phyloP scores from a whole-genome alignment of 1,139 yeast genomes.

The Saccharomyces uvarum region DNA sequence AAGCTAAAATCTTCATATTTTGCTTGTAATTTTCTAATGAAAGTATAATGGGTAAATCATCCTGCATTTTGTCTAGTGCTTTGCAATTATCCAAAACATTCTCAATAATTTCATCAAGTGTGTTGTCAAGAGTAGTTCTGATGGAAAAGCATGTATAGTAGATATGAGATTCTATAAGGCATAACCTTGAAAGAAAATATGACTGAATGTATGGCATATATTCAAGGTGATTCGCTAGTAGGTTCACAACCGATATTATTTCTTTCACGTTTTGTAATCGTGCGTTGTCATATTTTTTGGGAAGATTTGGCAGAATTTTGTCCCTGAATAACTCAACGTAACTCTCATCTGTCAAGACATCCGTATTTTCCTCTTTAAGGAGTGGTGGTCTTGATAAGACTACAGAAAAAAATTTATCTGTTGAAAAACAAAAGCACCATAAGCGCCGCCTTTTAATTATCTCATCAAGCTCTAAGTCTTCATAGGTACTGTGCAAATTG shows the following conservation, averaged over 20 bases:
- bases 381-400: conserved; percentile 20
- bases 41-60: conserved; percentile 20
- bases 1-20: conserved; percentile 17
- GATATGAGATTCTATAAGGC: conserved; percentile 16
- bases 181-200: conserved; percentile 16
- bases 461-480: conserved; percentile 14
- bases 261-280: conserved; percentile 6
- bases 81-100: conserved; percentile 13
- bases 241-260: conserved; percentile 9
- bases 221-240: conserved; percentile 16
- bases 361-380: conserved; percentile 19
- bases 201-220: conserved; percentile 20
- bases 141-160: conserved; percentile 18
- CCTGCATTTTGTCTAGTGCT: conserved; percentile 19
- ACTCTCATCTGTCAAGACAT: conserved; percentile 17
- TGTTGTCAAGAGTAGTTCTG: conserved; percentile 11
- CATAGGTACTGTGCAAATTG: conserved; percentile 14
- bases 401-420: conserved; percentile 21
- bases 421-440: conserved; percentile 24
- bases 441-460: conserved; percentile 15
- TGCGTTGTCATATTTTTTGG: neutral
- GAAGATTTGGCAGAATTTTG: conserved; percentile 5
- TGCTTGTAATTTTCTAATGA: conserved; percentile 19
- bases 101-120: conserved; percentile 22
- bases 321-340: conserved; percentile 16